Conservation (phyloP, 371 early-diverging fungal species). For the Mortierella sp. region DNA sequence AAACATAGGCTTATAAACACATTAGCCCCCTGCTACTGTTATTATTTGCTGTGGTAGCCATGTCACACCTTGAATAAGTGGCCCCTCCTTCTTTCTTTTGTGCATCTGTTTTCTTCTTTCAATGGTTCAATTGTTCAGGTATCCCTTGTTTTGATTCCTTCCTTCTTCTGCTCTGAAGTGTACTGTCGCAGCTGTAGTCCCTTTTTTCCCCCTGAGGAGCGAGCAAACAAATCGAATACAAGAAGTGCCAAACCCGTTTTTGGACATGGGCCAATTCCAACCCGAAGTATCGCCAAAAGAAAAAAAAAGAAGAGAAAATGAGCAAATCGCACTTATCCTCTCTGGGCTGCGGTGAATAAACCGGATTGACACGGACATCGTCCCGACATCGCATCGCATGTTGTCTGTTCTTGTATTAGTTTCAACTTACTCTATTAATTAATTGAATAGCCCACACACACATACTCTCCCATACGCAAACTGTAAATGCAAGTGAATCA, state of each 20-base stretch:
- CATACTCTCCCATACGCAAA: neutral
- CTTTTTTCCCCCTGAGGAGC: neutral
- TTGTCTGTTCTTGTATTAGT: neutral
- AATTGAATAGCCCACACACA: neutral
- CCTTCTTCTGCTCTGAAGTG: neutral
- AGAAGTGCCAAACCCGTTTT: constrained; percentile 10
- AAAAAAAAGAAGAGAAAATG: neutral
- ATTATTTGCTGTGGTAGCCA: no score
- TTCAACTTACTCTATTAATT: neutral
- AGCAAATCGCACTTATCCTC: no score
- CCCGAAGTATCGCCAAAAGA: neutral
- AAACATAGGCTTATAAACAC: no score
- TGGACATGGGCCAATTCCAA: constrained; percentile 7
- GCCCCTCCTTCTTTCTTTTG: neutral
- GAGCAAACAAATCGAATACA: neutral
- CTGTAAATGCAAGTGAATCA: neutral
- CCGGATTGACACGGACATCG: constrained; percentile 3
- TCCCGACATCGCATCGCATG: neutral
- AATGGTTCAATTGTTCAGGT: no score
- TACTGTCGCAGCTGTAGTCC: neutral
- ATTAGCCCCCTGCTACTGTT: no score
- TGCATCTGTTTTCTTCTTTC: neutral
- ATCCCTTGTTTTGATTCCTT: neutral
- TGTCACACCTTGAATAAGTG: neutral
- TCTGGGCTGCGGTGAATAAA: constrained; percentile 5